Conservation (phyloP, 192 early-diverging fungal genomes). For the Coemansia sp. region DNA sequence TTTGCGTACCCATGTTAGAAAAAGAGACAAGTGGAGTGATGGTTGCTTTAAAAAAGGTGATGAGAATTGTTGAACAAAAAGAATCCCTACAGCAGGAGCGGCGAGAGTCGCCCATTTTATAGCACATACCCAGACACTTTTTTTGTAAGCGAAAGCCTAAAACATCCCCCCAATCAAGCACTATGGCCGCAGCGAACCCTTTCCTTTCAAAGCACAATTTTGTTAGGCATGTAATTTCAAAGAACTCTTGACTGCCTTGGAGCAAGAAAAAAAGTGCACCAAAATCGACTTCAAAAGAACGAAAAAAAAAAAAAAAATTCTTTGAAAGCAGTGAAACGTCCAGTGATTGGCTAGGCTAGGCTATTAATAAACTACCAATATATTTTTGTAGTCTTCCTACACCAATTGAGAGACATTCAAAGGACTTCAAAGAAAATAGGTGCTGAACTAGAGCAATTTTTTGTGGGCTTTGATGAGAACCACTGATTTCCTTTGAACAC, state of each 20-base stretch:
- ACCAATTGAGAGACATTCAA: too few relatives aligned
- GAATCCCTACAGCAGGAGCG: not conserved
- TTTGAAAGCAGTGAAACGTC: too few relatives aligned
- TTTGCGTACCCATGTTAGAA: not conserved
- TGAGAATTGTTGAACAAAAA: not conserved
- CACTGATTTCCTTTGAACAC: not conserved
- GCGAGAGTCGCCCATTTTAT: not conserved
- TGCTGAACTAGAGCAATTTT: too few relatives aligned
- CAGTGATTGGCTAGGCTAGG: too few relatives aligned
- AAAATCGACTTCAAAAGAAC: not conserved
- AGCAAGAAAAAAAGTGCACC: not conserved
- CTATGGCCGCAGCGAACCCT: not conserved
- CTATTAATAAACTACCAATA: too few relatives aligned
- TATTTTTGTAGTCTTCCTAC: too few relatives aligned
- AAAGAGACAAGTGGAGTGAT: not conserved
- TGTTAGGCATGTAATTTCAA: not conserved
- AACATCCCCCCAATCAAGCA: not conserved
- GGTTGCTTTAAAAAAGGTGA: not conserved
- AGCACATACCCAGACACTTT: not conserved
- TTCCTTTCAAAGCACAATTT: not conserved
- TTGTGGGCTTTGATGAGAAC: too few relatives aligned
- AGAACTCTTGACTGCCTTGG: not conserved
- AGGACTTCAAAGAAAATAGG: too few relatives aligned
- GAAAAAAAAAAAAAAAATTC: too few relatives aligned
- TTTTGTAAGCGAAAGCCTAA: not conserved